phyloP scores from a whole-genome alignment of 345 rosid species.

The Populus simonii region DNA sequence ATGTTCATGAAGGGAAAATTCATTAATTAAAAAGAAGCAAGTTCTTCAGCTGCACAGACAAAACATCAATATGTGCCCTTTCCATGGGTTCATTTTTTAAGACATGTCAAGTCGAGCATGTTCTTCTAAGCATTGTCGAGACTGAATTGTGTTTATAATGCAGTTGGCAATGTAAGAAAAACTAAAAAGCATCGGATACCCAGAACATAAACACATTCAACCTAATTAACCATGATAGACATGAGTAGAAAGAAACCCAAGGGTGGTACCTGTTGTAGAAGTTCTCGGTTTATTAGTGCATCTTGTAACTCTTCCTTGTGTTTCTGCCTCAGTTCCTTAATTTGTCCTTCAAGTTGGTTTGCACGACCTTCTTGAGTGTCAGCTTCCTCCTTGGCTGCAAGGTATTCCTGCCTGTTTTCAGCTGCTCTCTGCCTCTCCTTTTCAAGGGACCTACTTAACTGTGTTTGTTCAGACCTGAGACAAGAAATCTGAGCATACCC shows the following conservation, averaged over 20 bases:
- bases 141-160: slow-evolving; percentile 2
- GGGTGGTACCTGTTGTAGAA: slow-evolving; percentile 70
- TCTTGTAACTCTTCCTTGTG: slow-evolving; percentile 94
- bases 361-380: slow-evolving; percentile 92
- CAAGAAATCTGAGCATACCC: slow-evolving; percentile 71
- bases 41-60: not conserved
- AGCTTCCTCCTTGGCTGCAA: slow-evolving; percentile 96
- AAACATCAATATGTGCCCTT: not conserved
- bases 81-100: not conserved
- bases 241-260: slow-evolving; percentile 2
- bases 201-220: not conserved
- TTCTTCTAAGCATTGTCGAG: not conserved
- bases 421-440: slow-evolving; percentile 98
- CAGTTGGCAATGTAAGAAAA: not conserved
- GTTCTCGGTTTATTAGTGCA: slow-evolving; percentile 66
- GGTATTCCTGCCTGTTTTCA: slow-evolving; percentile 94
- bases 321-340: slow-evolving; percentile 69
- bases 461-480: slow-evolving; percentile 92
- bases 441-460: slow-evolving; percentile 87
- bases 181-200: not conserved
- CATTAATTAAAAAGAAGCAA: not conserved
- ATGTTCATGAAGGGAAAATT: not conserved
- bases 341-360: slow-evolving; percentile 80
- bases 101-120: not conserved
- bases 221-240: not conserved